Percentiles rank a stretch among this genome's conserved stretches.
Evolutionary conservation across 2,329 filamentous ascomycete genomes (phyloP).

Genomic region (Aureobasidium sp.): DNA sequence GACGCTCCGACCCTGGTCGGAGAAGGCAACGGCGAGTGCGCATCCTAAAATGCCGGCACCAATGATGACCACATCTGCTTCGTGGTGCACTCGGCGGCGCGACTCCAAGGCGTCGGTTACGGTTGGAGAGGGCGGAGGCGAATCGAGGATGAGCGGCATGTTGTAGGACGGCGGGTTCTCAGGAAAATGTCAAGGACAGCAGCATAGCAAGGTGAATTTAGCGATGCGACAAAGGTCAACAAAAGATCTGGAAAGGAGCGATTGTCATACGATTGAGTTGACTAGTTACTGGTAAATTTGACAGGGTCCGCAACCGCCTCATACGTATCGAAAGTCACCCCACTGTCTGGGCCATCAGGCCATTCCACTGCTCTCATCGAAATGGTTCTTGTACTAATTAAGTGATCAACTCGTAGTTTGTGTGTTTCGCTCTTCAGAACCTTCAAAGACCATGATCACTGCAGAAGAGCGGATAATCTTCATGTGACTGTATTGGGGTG

Average conservation of each 20-base stretch:
- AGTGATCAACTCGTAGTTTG: not conserved
- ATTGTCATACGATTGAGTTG: conserved; percentile 5
- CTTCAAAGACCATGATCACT: too few species aligned
- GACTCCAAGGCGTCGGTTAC: conserved; percentile 29
- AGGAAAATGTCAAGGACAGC: not conserved
- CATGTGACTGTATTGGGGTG: not conserved
- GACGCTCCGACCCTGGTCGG: conserved; percentile 83
- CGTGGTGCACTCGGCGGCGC: conserved; percentile 49
- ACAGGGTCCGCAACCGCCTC: conserved; percentile 8
- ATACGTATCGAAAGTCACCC: not conserved
- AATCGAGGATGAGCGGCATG: conserved; percentile 25
- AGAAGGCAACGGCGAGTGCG: conserved; percentile 74
- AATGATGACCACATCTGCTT: conserved; percentile 79
- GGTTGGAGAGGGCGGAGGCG: conserved; percentile 18
- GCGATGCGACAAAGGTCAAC: not conserved
- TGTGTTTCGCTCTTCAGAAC: not conserved
- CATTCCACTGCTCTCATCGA: not conserved
- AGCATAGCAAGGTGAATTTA: not conserved
- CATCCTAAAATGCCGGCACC: conserved; percentile 88
- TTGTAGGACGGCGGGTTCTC: not conserved
- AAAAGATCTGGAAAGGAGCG: not conserved
- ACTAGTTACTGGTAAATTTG: conserved; percentile 2
- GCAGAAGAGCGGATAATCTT: too few species aligned
- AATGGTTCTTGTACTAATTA: too few species aligned
- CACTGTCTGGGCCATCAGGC: not conserved